Evolutionary conservation across 768 basidiomycete genomes (phyloP).

Genomic region (Boletellus emodensis): DNA sequence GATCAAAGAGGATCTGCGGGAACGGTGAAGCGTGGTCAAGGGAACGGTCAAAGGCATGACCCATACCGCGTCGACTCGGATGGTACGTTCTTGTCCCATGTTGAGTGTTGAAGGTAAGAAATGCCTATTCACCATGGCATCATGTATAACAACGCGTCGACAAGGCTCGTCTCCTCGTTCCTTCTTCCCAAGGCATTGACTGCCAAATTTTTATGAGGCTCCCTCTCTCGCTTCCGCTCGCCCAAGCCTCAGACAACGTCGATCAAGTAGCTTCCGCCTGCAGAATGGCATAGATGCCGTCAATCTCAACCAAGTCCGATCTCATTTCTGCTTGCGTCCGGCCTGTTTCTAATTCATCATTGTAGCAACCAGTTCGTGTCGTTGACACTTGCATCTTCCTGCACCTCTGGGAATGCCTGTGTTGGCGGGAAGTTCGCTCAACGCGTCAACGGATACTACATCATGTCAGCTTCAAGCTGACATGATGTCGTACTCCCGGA

Average conservation of each 20-base stretch:
- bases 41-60: background rate
- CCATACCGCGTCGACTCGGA: constrained; percentile 13
- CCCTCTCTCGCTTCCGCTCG: constrained; percentile 34
- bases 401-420: constrained; percentile 44
- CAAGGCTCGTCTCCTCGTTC: no score
- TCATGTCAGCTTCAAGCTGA: constrained; percentile 23
- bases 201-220: constrained; percentile 36
- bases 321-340: background rate
- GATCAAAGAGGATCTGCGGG: constrained; percentile 60
- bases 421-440: constrained; percentile 48
- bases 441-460: constrained; percentile 46
- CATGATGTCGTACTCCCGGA: constrained; percentile 15
- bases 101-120: no score
- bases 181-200: constrained; percentile 15
- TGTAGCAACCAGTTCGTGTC: constrained; percentile 20
- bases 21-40: constrained; percentile 1
- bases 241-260: constrained; percentile 33
- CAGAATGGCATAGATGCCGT: constrained; percentile 42
- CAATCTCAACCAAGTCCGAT: constrained; percentile 36
- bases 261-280: constrained; percentile 23
- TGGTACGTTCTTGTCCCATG: constrained; percentile 19
- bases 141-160: background rate
- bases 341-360: constrained; percentile 4
- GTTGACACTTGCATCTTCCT: constrained; percentile 31
- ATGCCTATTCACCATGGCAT: no score